Evolutionary conservation across 345 rosid genomes (phyloP).

Genomic region (Citrus medica): DNA sequence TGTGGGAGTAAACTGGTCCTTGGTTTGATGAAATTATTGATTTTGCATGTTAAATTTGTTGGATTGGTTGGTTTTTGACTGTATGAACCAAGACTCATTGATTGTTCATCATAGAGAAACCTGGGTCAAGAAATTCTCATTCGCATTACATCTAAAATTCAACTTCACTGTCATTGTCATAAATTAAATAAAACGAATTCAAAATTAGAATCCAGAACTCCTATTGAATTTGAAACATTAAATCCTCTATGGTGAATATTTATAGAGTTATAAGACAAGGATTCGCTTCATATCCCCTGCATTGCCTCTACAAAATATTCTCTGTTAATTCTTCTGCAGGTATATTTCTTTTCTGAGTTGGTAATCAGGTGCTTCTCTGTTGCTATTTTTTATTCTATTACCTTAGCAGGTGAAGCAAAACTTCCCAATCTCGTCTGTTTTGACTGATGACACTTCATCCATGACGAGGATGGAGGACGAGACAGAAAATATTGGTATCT

Average conservation of each 20-base stretch:
- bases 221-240: neutral
- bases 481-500: constrained; percentile 39
- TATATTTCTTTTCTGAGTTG: neutral
- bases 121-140: no score
- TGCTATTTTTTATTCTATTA: neutral
- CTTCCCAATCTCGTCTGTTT: constrained; percentile 35
- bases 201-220: neutral
- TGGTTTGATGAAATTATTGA: no score
- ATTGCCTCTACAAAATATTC: neutral
- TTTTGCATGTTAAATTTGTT: neutral
- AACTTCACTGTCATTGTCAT: neutral
- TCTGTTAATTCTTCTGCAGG: neutral
- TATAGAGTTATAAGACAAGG: neutral
- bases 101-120: neutral
- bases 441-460: constrained; percentile 40
- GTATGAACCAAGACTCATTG: neutral
- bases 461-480: constrained; percentile 35
- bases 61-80: neutral
- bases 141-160: no score
- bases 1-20: neutral
- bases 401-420: constrained; percentile 21
- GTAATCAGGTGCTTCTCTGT: neutral
- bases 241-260: neutral
- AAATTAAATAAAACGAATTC: neutral
- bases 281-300: neutral